Percentiles rank a stretch among this genome's conserved stretches.
These are phyloP conservation scores for Thielaviopsis punctulata DNA, from an alignment of 2,329 filamentous ascomycete species.

Conservation along the genomic window DNA sequence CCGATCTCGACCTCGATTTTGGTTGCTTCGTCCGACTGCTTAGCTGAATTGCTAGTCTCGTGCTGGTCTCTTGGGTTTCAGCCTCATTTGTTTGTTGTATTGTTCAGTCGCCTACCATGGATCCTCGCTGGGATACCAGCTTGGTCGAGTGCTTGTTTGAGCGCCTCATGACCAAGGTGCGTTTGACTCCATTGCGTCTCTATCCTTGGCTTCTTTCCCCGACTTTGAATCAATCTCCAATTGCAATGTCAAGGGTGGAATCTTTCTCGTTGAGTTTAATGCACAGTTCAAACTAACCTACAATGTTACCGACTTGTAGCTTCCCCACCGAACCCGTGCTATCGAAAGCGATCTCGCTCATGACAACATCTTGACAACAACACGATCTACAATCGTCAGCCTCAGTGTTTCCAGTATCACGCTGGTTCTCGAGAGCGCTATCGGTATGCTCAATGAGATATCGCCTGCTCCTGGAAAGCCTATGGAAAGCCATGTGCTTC, in stretches of 20 bases:
- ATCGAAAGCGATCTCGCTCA: constrained; percentile 37
- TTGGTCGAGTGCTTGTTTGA: constrained; percentile 41
- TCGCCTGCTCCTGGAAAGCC: constrained; percentile 31
- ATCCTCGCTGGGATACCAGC: constrained; percentile 28
- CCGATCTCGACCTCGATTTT: too few species aligned
- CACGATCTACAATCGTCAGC: constrained; percentile 42
- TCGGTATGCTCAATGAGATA: constrained; percentile 41
- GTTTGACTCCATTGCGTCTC: constrained; percentile 11
- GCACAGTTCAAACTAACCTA: background rate
- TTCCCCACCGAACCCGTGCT: constrained; percentile 45
- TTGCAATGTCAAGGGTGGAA: constrained; percentile 3
- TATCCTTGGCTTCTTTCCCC: background rate
- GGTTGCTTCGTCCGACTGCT: too few species aligned
- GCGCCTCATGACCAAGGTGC: constrained; percentile 41
- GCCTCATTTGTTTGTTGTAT: background rate
- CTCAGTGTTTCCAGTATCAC: constrained; percentile 37
- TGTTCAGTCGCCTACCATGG: constrained; percentile 6
- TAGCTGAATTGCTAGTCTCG: too few species aligned
- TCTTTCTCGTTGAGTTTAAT: too few species aligned
- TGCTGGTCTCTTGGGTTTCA: background rate
- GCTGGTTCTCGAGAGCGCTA: constrained; percentile 37
- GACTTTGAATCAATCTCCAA: too few species aligned
- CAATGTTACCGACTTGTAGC: too few species aligned
- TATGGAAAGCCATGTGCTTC: constrained; percentile 36
- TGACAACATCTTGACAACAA: constrained; percentile 44